Evolutionary conservation across 129 eudicot genomes (phyloP).

Genomic region (Escallonia herrerae): DNA sequence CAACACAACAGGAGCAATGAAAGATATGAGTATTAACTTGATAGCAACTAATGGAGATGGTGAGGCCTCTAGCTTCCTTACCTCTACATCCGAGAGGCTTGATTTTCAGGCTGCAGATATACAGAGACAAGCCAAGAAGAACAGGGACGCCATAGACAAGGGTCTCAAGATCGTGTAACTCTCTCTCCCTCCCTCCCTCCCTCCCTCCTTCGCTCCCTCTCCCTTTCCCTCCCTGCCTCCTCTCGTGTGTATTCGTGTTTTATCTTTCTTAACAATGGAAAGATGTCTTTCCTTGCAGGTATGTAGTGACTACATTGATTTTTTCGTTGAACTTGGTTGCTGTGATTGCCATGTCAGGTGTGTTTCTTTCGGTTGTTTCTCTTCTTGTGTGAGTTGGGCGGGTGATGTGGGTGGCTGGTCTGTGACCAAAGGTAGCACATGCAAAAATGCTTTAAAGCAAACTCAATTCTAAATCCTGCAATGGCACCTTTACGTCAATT

Average conservation of each 20-base stretch:
- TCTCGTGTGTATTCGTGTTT: neutral
- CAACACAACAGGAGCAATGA: slow-evolving; percentile 78
- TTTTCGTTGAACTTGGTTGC: slow-evolving; percentile 56
- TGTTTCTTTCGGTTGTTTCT: slow-evolving; percentile 2
- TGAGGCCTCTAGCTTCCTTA: slow-evolving; percentile 50
- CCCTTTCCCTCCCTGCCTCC: neutral
- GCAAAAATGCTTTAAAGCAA: no score
- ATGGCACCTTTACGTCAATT: no score
- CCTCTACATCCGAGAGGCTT: slow-evolving; percentile 51
- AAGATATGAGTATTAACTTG: slow-evolving; percentile 38
- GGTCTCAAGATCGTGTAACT: slow-evolving; percentile 65
- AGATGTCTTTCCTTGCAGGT: slow-evolving; percentile 37
- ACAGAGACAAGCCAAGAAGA: slow-evolving; percentile 55
- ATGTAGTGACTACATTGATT: slow-evolving; percentile 34
- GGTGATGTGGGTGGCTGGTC: no score
- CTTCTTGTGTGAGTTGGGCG: neutral
- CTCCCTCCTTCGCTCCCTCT: no score
- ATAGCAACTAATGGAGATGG: slow-evolving; percentile 30
- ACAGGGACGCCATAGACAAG: slow-evolving; percentile 46
- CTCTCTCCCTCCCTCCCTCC: neutral
- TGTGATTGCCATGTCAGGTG: slow-evolving; percentile 59
- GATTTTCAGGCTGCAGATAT: slow-evolving; percentile 57
- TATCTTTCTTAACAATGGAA: neutral
- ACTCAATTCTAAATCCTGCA: no score
- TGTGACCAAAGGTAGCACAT: no score